Evolutionary conservation across 805 yeast genomes (phyloP).

Genomic region (Sugiyamaella smithiae): DNA sequence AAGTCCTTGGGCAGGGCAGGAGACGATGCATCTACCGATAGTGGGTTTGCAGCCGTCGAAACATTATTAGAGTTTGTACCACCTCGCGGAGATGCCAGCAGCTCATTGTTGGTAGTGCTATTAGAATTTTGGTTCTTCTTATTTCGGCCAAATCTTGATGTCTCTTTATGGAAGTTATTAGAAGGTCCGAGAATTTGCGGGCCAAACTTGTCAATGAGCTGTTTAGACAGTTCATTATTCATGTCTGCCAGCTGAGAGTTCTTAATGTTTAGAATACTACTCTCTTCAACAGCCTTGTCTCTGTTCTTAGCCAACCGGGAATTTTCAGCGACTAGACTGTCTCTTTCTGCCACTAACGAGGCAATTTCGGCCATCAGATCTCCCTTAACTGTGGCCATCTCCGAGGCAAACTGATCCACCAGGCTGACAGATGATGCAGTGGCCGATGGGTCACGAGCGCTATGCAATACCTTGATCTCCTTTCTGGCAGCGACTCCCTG

Average conservation of each 20-base stretch:
- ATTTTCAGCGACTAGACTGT: conserved; percentile 31
- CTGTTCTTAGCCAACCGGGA: conserved; percentile 26
- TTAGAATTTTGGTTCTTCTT: too few species aligned
- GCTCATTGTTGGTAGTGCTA: too few species aligned
- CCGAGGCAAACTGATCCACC: conserved; percentile 39
- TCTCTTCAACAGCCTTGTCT: conserved; percentile 32
- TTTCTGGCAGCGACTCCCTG: conserved; percentile 31
- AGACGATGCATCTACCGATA: background rate
- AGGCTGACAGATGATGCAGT: conserved; percentile 24
- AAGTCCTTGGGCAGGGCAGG: background rate
- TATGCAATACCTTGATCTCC: conserved; percentile 44
- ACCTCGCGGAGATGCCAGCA: background rate
- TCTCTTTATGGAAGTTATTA: background rate
- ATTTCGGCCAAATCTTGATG: background rate
- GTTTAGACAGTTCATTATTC: conserved; percentile 37
- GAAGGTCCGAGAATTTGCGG: background rate
- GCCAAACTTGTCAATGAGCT: conserved; percentile 34
- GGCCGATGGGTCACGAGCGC: conserved; percentile 36
- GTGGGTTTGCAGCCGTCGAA: background rate
- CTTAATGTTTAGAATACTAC: conserved; percentile 31
- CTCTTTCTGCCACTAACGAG: conserved; percentile 31
- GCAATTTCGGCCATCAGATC: conserved; percentile 47
- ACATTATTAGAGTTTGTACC: background rate
- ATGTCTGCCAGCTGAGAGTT: conserved; percentile 38
- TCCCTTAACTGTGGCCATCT: conserved; percentile 47